Percentiles rank a stretch among this genome's conserved stretches.
Evolutionary conservation across 2,329 filamentous ascomycete species (phyloP).

Genomic region (Pleurostoma richardsiae): DNA sequence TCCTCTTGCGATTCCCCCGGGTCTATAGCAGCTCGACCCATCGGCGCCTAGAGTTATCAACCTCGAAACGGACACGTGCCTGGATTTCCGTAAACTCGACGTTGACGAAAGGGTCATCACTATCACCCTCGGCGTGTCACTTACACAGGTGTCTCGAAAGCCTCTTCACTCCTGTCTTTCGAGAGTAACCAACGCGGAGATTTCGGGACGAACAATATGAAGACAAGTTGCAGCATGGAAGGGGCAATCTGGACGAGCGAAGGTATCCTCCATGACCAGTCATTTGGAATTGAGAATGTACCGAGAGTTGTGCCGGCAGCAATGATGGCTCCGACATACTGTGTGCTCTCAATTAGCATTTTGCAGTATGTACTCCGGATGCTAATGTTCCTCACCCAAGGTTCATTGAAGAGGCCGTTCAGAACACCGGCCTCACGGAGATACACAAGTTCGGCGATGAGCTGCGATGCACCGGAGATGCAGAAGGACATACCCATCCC

Average conservation of each 20-base stretch:
- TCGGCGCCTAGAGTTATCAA: slow-evolving; percentile 36
- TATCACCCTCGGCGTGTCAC: slow-evolving; percentile 30
- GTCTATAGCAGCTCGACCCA: slow-evolving; percentile 37
- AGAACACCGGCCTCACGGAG: no score
- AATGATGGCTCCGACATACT: not conserved
- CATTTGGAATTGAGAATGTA: not conserved
- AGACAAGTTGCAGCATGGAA: slow-evolving; percentile 52
- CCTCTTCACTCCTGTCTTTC: slow-evolving; percentile 20
- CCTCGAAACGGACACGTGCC: slow-evolving; percentile 34
- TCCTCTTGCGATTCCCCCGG: slow-evolving; percentile 6
- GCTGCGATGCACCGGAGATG: no score
- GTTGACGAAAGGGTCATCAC: slow-evolving; percentile 29
- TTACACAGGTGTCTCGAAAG: slow-evolving; percentile 26
- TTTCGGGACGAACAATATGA: slow-evolving; percentile 65
- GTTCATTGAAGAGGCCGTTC: no score
- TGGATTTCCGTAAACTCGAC: slow-evolving; percentile 36
- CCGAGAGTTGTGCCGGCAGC: not conserved
- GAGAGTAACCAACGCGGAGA: slow-evolving; percentile 61
- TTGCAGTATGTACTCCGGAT: no score
- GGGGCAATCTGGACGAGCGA: slow-evolving; percentile 8
- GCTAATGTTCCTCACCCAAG: no score
- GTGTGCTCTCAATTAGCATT: no score
- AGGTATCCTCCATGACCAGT: slow-evolving; percentile 7
- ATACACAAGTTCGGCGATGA: no score
- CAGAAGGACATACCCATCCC: no score